Base-by-base conservation (phyloP, 2,329 filamentous ascomycete species). In the Ophidiomyces ophidiicola region DNA sequence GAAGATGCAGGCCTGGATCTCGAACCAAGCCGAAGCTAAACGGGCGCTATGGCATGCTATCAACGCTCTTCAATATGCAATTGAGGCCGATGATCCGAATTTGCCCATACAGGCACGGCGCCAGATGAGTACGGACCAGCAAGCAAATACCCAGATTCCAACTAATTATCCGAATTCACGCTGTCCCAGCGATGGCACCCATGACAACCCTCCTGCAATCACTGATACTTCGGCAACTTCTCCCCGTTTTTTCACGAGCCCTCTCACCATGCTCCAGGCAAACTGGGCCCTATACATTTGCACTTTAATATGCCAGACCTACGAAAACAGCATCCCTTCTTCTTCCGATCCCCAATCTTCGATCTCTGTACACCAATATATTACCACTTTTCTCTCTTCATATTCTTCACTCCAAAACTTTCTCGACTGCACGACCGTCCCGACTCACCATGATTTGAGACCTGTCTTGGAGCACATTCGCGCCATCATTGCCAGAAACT, bases 271-370 rank as follows among this genome's bases (percentile, higher is more conserved):
- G 52, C 50, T 59, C 7, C 54, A 58, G 18, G 45, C 56, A 26
- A 51, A 52, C 17, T 60, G 57, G 57, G 47, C 48, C 4, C 31
- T 60, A 6, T 58, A 60, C 42, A 45, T 56, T 11, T 56, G 52
- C 25, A 45, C 49, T 5, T 47, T 60, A 5, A 53, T 59, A 19
- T 59, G 57, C 41, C 59, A 55, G 55, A 54, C 55, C 1, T 57
- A 55, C 37, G 55, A 54, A 11, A 42, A 51, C 19, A 36, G 42
- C 21, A 30, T 21, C 28, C 18, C 31, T 14, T 28, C 40, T 17
- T 26, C 30, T 30, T 34, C 36, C 12, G 11, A 28, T 11, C 21
- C 14, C 33, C 25, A 15, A 36, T 8, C 17, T 15, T 15, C 43
- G 8, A 36, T 34, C 5, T 26, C 40, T 14, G 36, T 47, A n/a